Percentiles rank a stretch among this genome's conserved stretches.
Evolutionary conservation across 805 yeast genomes (phyloP).

Genomic region (Clavispora phyllophila): DNA sequence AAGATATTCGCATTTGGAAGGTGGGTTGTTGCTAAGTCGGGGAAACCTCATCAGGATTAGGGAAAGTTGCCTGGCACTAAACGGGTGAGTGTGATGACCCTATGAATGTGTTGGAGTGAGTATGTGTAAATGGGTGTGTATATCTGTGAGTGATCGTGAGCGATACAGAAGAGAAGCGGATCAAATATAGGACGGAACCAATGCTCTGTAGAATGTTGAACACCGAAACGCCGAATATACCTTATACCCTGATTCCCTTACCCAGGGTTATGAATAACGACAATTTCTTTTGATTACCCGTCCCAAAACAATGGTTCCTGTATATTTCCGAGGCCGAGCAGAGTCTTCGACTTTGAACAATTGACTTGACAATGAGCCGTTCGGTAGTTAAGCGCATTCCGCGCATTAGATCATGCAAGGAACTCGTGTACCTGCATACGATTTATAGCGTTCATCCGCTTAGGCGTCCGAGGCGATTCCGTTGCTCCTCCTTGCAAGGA

Average conservation of each 20-base stretch:
- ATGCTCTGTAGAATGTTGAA: too few species aligned
- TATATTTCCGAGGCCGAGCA: not conserved
- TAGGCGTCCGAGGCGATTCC: not conserved
- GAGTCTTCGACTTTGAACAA: not conserved
- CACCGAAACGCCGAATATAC: too few species aligned
- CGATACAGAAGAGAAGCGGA: too few species aligned
- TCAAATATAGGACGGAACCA: not conserved
- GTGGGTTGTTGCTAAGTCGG: not conserved
- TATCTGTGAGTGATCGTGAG: not conserved
- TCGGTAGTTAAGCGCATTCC: not conserved
- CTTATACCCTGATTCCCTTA: too few species aligned
- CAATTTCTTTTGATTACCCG: not conserved
- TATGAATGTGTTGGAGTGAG: too few species aligned
- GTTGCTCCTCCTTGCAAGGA: too few species aligned
- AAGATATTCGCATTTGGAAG: slow-evolving; percentile 6
- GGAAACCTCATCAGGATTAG: not conserved
- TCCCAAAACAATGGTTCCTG: not conserved
- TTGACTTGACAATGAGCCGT: not conserved
- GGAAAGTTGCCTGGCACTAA: too few species aligned
- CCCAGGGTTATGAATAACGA: too few species aligned
- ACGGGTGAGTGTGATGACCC: too few species aligned
- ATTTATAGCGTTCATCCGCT: not conserved
- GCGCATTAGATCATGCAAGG: not conserved
- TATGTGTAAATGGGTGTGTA: too few species aligned
- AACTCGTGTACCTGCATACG: not conserved